Conservation (phyloP, 2,329 filamentous ascomycete genomes). For the Tolypocladium pustulatum region DNA sequence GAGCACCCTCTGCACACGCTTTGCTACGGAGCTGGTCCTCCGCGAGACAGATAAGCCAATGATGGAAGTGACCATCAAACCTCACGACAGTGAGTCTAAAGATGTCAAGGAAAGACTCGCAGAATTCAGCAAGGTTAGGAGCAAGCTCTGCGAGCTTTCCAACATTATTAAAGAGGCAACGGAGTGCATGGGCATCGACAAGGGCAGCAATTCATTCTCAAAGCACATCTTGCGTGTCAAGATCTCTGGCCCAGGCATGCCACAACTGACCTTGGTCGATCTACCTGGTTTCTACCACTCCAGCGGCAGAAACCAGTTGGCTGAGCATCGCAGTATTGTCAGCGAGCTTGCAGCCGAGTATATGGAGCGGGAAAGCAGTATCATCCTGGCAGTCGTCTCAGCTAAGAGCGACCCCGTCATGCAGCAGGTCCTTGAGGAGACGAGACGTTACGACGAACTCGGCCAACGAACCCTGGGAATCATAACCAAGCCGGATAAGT, state of each 20-base stretch:
- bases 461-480: constrained; percentile 39
- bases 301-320: constrained; percentile 32
- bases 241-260: constrained; percentile 33
- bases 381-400: constrained; percentile 48
- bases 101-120: constrained; percentile 13
- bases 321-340: constrained; percentile 31
- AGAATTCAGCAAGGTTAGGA: neutral
- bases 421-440: constrained; percentile 41
- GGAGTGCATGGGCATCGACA: constrained; percentile 36
- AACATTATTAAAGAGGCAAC: constrained; percentile 28
- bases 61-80: constrained; percentile 22
- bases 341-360: constrained; percentile 39
- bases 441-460: constrained; percentile 13
- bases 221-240: constrained; percentile 37
- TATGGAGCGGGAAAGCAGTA: constrained; percentile 43
- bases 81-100: constrained; percentile 16
- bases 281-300: constrained; percentile 44
- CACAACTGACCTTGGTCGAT: constrained; percentile 48
- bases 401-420: constrained; percentile 46
- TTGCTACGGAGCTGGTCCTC: constrained; percentile 51
- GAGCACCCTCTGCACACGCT: constrained; percentile 49
- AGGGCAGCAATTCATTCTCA: constrained; percentile 25
- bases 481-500: constrained; percentile 44
- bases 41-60: constrained; percentile 25
- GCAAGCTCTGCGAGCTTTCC: constrained; percentile 11